A percentile compares a stretch with the other conserved stretches of the same genome.
These are phyloP conservation scores for Castanospermum australe DNA, from an alignment of 306 rosid genomes.

Conservation along the genomic window DNA sequence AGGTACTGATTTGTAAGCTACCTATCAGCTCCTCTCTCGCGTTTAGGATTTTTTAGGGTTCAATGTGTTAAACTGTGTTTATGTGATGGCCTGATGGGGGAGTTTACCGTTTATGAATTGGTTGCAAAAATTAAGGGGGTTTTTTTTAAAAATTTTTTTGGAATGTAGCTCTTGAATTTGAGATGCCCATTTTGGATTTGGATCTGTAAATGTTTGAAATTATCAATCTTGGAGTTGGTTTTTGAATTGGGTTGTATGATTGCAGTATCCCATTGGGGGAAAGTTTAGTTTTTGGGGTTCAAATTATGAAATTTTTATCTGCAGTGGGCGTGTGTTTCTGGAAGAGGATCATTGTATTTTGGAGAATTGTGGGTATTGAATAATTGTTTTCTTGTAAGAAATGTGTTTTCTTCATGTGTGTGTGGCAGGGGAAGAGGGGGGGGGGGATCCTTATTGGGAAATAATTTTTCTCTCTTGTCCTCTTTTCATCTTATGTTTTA, in stretches of 20 bases:
- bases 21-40: background rate
- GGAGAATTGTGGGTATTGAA: background rate
- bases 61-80: background rate
- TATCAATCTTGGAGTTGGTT: constrained; percentile 10
- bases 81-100: background rate
- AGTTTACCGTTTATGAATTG: background rate
- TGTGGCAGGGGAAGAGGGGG: no score
- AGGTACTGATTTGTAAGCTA: no score
- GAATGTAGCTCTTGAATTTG: background rate
- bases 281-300: background rate
- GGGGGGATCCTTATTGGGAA: background rate
- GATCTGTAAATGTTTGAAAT: background rate
- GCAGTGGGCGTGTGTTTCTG: background rate
- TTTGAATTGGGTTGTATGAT: background rate
- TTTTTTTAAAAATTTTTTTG: no score
- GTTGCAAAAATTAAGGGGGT: background rate
- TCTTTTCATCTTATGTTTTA: background rate
- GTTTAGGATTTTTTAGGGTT: background rate
- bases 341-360: background rate
- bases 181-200: background rate
- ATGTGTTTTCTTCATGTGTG: background rate
- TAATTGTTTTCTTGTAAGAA: background rate
- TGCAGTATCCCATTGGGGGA: background rate
- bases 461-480: background rate
- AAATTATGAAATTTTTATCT: background rate